Conservation (phyloP, 306 rosid genomes). For the Prunus persica region Prunus_persica_NCBIv2 NC_034009.1:26374501-26375000, state of each 20-base stretch:
- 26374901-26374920: background rate
- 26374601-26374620: background rate
- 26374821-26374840: background rate
- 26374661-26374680: background rate
- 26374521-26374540: background rate
- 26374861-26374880: background rate
- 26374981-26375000: constrained; percentile 18
- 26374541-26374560: background rate
- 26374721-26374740: background rate
- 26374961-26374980: constrained; percentile 1
- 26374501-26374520: background rate
- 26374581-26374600: background rate
- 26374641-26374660: background rate
- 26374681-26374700: background rate
- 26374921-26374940: background rate
- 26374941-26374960: constrained; percentile 1
- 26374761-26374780: constrained; percentile 2
- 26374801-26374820: background rate
- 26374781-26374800: background rate
- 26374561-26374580: background rate
- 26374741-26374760: background rate
- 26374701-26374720: background rate
- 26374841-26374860: background rate
- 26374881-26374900: background rate
- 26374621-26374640: background rate